Evolutionary conservation across 257 asterid species (phyloP).

Genomic region (Cinchona pubescens): DNA sequence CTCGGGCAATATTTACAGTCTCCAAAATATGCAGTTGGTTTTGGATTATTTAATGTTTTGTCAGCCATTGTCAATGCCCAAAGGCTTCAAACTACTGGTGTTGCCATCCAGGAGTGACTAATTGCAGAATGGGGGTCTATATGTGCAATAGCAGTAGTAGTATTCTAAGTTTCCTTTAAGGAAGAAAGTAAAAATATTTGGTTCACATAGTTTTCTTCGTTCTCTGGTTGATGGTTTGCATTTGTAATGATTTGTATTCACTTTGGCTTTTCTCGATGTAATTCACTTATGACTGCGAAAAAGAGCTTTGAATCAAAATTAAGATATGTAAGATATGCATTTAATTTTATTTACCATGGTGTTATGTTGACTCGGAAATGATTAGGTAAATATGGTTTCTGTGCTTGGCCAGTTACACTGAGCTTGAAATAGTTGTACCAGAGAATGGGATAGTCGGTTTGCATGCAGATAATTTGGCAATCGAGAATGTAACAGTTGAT

Average conservation of each 20-base stretch:
- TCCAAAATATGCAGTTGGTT: neutral
- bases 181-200: neutral
- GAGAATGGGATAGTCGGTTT: constrained; percentile 92
- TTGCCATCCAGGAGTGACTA: neutral
- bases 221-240: neutral
- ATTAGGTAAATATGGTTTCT: neutral
- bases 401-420: constrained; percentile 71
- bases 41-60: neutral
- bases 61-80: neutral
- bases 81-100: neutral
- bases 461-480: constrained; percentile 94
- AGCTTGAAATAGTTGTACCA: constrained; percentile 77
- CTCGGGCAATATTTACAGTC: neutral
- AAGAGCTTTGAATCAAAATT: neutral
- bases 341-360: neutral
- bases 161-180: neutral
- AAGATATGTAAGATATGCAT: neutral
- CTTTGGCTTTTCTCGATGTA: neutral
- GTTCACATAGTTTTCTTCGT: neutral
- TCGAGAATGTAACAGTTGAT: constrained; percentile 87
- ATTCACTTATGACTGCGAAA: neutral
- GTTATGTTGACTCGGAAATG: neutral
- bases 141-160: neutral
- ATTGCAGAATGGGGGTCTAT: neutral
- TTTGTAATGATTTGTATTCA: neutral